Conservation (phyloP, 495 filamentous ascomycete species). For the Wilcoxina mikolae region DNA sequence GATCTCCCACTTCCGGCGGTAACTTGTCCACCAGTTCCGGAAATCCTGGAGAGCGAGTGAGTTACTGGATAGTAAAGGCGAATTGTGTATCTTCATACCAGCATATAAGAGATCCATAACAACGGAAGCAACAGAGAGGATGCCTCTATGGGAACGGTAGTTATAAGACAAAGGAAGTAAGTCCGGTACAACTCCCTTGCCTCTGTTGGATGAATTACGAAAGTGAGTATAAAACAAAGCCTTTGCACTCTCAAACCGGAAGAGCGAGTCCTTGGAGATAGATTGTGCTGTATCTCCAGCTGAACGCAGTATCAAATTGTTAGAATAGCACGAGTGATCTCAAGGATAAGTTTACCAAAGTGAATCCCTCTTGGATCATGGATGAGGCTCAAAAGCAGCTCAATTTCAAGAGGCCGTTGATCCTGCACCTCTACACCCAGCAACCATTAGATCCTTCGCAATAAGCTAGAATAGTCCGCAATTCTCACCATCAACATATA, state of each 20-base stretch:
- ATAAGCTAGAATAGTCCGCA: background rate
- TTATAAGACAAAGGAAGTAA: constrained; percentile 30
- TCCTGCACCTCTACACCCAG: constrained; percentile 35
- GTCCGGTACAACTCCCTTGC: constrained; percentile 22
- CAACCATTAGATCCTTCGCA: too few relatives aligned
- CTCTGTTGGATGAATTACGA: constrained; percentile 1
- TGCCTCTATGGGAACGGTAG: constrained; percentile 35
- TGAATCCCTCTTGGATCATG: constrained; percentile 30
- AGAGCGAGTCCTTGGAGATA: constrained; percentile 34
- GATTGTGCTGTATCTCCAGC: constrained; percentile 36
- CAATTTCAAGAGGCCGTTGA: constrained; percentile 31
- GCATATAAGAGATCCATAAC: constrained; percentile 30
- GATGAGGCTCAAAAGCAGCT: constrained; percentile 30
- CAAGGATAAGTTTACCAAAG: constrained; percentile 17
- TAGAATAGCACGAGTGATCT: background rate
- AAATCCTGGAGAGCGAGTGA: background rate
- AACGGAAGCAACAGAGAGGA: constrained; percentile 31
- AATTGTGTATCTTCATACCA: constrained; percentile 10
- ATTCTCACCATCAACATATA: constrained; percentile 33
- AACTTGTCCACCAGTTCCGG: constrained; percentile 32
- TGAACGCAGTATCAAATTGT: background rate
- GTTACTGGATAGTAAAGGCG: background rate
- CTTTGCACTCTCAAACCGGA: constrained; percentile 34
- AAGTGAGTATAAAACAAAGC: constrained; percentile 31
- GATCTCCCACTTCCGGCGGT: constrained; percentile 30